A percentile compares a stretch with the other conserved stretches of the same genome.
Evolutionary conservation across 1,284 basidiomycete species (phyloP).

Genomic region (Ceratobasidium theobromae): DNA sequence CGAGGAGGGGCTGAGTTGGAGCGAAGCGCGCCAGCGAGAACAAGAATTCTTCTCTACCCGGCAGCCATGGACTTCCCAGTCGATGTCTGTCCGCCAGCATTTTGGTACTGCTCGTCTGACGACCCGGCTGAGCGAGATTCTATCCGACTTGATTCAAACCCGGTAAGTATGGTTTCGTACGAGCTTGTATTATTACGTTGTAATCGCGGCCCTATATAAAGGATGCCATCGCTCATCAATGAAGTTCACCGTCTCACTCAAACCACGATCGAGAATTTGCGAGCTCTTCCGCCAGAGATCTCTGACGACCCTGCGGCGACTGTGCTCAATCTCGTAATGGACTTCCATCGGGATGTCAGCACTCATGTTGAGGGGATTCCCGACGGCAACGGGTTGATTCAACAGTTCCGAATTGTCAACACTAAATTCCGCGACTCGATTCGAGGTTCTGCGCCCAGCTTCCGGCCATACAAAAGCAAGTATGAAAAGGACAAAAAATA

Average conservation of each 20-base stretch:
- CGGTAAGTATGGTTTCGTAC: conserved; percentile 32
- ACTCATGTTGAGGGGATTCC: conserved; percentile 34
- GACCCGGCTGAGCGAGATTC: conserved; percentile 33
- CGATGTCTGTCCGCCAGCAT: conserved; percentile 26
- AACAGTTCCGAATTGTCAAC: conserved; percentile 22
- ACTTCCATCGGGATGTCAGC: conserved; percentile 31
- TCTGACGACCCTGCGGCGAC: conserved; percentile 35
- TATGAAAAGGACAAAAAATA: conserved; percentile 25
- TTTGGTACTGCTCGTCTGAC: conserved; percentile 36
- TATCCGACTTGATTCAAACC: conserved; percentile 35
- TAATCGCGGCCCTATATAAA: neutral
- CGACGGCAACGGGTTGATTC: conserved; percentile 27
- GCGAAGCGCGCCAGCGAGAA: conserved; percentile 37
- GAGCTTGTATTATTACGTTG: neutral
- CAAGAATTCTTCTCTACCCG: conserved; percentile 36
- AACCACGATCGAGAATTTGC: conserved; percentile 1
- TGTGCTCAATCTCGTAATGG: conserved; percentile 33
- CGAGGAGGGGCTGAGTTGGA: conserved; percentile 34
- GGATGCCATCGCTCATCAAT: conserved; percentile 3
- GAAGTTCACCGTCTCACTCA: conserved; percentile 10
- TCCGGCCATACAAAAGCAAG: conserved; percentile 27
- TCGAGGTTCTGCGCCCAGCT: conserved; percentile 31
- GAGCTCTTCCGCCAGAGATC: conserved; percentile 23
- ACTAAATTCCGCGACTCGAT: conserved; percentile 24
- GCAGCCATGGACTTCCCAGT: conserved; percentile 25